A percentile compares a stretch with the other conserved stretches of the same genome.
Conservation (phyloP, 1,284 basidiomycete genomes). For the Jaminaea rosea region DNA sequence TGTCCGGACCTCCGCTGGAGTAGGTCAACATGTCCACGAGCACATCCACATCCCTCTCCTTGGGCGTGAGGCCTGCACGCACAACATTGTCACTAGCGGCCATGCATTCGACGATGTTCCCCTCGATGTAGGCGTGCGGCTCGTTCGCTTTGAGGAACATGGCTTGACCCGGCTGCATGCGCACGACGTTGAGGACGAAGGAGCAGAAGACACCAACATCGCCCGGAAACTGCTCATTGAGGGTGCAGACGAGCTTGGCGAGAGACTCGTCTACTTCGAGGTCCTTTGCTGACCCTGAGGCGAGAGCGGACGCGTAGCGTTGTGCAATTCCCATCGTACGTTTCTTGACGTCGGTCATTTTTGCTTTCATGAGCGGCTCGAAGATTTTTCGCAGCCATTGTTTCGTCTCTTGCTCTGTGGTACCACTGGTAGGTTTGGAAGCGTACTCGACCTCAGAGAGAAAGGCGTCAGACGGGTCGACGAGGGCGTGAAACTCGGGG, state of each 20-base stretch:
- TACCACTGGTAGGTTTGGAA: neutral
- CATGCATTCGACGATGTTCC: conserved; percentile 46
- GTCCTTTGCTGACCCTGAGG: neutral
- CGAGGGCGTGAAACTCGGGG: conserved; percentile 62
- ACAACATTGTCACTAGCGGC: conserved; percentile 76
- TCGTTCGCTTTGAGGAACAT: conserved; percentile 92
- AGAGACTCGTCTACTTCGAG: conserved; percentile 17
- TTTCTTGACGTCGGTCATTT: conserved; percentile 3
- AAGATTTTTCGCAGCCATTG: conserved; percentile 22
- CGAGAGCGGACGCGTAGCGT: conserved; percentile 4
- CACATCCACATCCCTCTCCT: conserved; percentile 83
- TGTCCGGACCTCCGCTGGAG: conserved; percentile 51
- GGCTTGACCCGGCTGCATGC: conserved; percentile 71
- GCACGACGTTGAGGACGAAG: conserved; percentile 80
- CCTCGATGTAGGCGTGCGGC: conserved; percentile 86
- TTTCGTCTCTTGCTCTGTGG: conserved; percentile 4
- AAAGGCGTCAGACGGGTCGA: conserved; percentile 9
- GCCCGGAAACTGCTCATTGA: conserved; percentile 75
- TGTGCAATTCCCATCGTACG: neutral
- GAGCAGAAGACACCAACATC: conserved; percentile 93
- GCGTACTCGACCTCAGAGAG: conserved; percentile 1
- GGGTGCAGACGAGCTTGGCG: conserved; percentile 60
- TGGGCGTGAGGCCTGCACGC: conserved; percentile 92
- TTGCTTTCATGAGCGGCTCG: conserved; percentile 23
- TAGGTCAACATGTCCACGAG: conserved; percentile 84